Base-by-base conservation (phyloP, 1,139 yeast genomes). In the Candida glucosophila region DNA sequence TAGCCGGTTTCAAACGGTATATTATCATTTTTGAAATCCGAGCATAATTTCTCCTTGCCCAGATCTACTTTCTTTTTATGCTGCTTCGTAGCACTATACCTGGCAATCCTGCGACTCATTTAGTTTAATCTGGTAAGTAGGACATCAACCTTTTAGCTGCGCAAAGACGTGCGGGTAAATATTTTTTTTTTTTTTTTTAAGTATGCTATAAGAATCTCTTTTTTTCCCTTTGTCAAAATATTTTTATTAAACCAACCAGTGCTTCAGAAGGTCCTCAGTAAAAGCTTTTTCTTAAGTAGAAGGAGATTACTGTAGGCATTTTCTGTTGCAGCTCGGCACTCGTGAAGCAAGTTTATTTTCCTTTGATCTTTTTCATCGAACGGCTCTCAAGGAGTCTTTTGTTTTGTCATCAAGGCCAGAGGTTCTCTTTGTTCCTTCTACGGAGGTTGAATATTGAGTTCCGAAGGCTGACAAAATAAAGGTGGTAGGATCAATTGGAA, bases 321-420 rank as follows among this genome's bases (percentile, higher is more conserved):
- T 43, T 48, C 58, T 52, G 59, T 58, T 56, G 66, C 79, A 67
- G 72, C 49, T 74, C 79, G 78, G 71, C 78, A 80, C 81, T 62
- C 64, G 82, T 43, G 81, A 66, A 66, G 73, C 68, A 60, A 64
- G 72, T 62, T 51, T 47, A 42, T 49, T 44, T 43, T 31, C 25
- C 18, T 8, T 16, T n/a, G n/a, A n/a, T n/a, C n/a, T n/a, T n/a
- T n/a, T n/a, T n/a, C n/a, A n/a, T n/a, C n/a, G n/a, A n/a, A n/a
- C n/a, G n/a, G n/a, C n/a, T n/a, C n/a, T n/a, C n/a, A n/a, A n/a
- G n/a, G n/a, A n/a, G n/a, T n/a, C n/a, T n/a, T n/a, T n/a, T n/a
- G n/a, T n/a, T n/a, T n/a, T n/a, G n/a, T 41, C 63, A 41, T 54
- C 39, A 43, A 55, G 41, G 52, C 39, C 38, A 22, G 22, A 26